These are phyloP conservation scores for Phytopythium cucurbitacearum DNA, from an alignment of 352 stramenopile genomes.

Conservation along the genomic window DNA sequence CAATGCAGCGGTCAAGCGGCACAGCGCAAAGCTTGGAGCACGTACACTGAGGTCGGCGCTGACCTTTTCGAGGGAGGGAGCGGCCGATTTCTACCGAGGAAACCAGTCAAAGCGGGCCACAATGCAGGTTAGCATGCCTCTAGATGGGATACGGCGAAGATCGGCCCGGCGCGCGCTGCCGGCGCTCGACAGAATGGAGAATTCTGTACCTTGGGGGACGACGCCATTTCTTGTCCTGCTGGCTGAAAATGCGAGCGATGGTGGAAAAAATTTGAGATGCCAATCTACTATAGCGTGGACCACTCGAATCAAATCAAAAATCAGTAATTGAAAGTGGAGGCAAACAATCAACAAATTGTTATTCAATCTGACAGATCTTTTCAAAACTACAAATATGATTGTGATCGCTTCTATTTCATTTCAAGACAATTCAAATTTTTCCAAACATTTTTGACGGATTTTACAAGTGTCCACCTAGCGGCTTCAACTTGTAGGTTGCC, in stretches of 20 bases:
- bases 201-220: constrained; percentile 6
- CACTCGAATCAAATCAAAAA: background rate
- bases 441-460: too few relatives aligned
- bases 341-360: too few relatives aligned
- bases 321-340: background rate
- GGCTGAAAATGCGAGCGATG: background rate
- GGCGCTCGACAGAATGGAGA: background rate
- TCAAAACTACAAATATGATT: too few relatives aligned
- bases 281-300: background rate
- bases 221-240: background rate
- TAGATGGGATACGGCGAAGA: too few relatives aligned
- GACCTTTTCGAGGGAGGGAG: constrained; percentile 25
- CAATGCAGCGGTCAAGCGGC: background rate
- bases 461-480: too few relatives aligned
- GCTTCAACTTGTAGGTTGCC: too few relatives aligned
- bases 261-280: background rate
- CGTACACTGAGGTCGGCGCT: constrained; percentile 26
- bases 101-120: background rate
- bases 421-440: too few relatives aligned
- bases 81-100: background rate
- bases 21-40: background rate
- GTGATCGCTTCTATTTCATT: too few relatives aligned
- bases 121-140: background rate
- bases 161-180: too few relatives aligned
- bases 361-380: too few relatives aligned